Evolutionary conservation across 2,329 filamentous ascomycete genomes (phyloP), one percentile per base, ranked within the genome.

Genomic region (Alternaria triticimaculans): DNA sequence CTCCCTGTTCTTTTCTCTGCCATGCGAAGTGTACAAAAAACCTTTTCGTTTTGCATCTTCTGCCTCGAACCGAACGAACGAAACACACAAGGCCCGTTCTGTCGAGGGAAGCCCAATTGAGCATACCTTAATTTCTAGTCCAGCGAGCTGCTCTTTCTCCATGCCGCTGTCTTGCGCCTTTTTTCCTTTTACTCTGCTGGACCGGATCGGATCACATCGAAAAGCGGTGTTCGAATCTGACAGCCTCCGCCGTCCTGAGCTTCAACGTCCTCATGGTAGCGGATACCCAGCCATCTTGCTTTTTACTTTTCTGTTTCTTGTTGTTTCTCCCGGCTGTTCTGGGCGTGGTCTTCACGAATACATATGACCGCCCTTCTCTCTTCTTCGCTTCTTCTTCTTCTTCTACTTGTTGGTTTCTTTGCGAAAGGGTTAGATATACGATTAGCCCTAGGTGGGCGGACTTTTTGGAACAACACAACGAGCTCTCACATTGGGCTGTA

Each of bases 121-220:
- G 55, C 33, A 59, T 62, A 62, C 28, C 37, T 48, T 62, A 62
- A 62, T 62, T 62, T 62, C 55, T 62, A 62, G 60, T 62, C 41
- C 9, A 50, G 20, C 21, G 33, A n/a, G 28, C 28, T 51, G 28
- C 25, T 41, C 20, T 11, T 33, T 33, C 20, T 9, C 20, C 37
- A 41, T 41, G 23, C 53, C 21, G 37, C 23, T 6, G 37, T 53
- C 49, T 23, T 48, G 18, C 20, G 18, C n/a, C 21, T 23, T 21
- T 37, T 11, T 33, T 23, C 11, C 2, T 43, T 41, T 41, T 46
- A 25, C 23, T 49, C 57, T 33, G 57, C 57, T 59, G 46, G 57
- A 45, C 48, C 57, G 57, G 57, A 54, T 26, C 25, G 30, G 33
- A 37, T 45, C 33, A 51, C 18, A 21, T 20, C 18, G 20, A 5